Conservation (phyloP, 2,329 filamentous ascomycete genomes). For the Davidsoniella australis region DNA sequence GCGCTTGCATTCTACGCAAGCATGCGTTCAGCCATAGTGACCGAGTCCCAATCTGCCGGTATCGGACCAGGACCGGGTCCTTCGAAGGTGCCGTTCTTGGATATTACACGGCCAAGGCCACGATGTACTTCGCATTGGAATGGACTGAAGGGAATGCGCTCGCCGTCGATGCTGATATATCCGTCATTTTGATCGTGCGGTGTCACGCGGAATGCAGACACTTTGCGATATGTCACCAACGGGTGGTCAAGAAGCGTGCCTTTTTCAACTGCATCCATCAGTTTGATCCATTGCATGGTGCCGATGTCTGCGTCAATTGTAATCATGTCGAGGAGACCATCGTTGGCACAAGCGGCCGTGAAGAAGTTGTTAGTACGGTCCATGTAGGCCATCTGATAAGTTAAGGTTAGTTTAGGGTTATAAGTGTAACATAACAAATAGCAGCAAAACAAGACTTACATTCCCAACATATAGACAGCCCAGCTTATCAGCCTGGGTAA, state of each 20-base stretch:
- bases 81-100: constrained; percentile 60
- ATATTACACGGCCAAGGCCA: constrained; percentile 69
- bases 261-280: constrained; percentile 55
- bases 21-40: constrained; percentile 19
- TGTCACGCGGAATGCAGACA: constrained; percentile 71
- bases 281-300: constrained; percentile 45
- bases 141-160: constrained; percentile 67
- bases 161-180: constrained; percentile 88
- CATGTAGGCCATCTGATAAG: constrained; percentile 67
- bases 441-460: constrained; percentile 27
- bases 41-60: constrained; percentile 28
- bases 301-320: constrained; percentile 62
- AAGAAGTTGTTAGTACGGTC: constrained; percentile 78
- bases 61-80: constrained; percentile 28
- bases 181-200: constrained; percentile 56
- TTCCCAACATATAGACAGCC: constrained; percentile 93
- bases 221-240: constrained; percentile 65
- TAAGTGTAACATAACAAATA: no score
- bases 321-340: constrained; percentile 75
- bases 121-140: constrained; percentile 84
- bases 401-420: background rate
- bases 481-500: constrained; percentile 56
- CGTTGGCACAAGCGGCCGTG: constrained; percentile 60
- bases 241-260: constrained; percentile 65
- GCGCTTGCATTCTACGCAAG: constrained; percentile 13